A percentile compares a stretch with the other conserved stretches of the same genome.
Evolutionary conservation across 2,329 filamentous ascomycete species (phyloP).

Genomic region (Aspergillus neoniger): DNA sequence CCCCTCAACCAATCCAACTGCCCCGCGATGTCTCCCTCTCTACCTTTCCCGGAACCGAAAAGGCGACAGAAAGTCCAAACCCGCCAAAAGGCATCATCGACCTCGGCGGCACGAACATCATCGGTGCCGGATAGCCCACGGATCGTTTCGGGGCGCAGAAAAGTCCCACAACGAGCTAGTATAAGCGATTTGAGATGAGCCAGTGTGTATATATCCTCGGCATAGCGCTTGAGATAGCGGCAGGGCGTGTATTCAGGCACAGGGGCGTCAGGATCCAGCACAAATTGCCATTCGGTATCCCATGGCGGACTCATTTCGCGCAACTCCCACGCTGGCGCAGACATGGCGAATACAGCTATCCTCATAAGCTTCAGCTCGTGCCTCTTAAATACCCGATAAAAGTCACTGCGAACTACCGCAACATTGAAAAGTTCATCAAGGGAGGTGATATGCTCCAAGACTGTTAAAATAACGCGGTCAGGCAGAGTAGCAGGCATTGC

Average conservation of each 20-base stretch:
- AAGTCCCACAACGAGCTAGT: slow-evolving; percentile 56
- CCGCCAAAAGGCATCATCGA: slow-evolving; percentile 65
- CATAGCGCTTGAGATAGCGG: slow-evolving; percentile 55
- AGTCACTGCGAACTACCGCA: slow-evolving; percentile 57
- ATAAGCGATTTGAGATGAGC: slow-evolving; percentile 59
- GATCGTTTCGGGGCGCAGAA: slow-evolving; percentile 59
- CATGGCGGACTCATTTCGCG: slow-evolving; percentile 59
- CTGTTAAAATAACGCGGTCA: slow-evolving; percentile 54
- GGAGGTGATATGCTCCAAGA: slow-evolving; percentile 52
- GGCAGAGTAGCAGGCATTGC: slow-evolving; percentile 48
- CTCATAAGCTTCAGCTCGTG: slow-evolving; percentile 59
- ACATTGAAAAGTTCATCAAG: slow-evolving; percentile 59
- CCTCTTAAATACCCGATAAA: slow-evolving; percentile 60
- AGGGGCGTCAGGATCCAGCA: slow-evolving; percentile 49
- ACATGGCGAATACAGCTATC: slow-evolving; percentile 54
- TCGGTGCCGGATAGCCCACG: slow-evolving; percentile 54
- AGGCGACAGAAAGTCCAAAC: slow-evolving; percentile 68
- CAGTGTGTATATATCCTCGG: slow-evolving; percentile 56
- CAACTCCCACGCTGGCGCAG: slow-evolving; percentile 61
- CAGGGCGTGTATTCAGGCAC: slow-evolving; percentile 56
- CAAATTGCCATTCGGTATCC: slow-evolving; percentile 42
- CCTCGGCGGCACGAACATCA: slow-evolving; percentile 49
- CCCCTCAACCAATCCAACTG: slow-evolving; percentile 67
- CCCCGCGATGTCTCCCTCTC: slow-evolving; percentile 60
- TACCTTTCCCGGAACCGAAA: slow-evolving; percentile 60